Conservation (phyloP, 345 rosid species). For the Eucalyptus fibrosa region DNA sequence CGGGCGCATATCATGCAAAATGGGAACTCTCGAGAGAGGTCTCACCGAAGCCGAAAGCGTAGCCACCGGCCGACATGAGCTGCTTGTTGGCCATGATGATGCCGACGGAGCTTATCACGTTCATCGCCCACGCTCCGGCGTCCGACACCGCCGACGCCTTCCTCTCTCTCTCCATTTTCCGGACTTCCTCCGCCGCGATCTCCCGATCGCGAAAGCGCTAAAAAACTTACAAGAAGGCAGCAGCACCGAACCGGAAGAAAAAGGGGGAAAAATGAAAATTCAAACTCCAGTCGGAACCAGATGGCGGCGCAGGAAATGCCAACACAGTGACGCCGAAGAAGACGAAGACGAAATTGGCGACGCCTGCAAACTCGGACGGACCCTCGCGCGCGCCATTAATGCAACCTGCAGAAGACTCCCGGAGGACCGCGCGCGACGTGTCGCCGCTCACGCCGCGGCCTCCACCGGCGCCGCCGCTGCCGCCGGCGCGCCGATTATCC, state of each 20-base stretch:
- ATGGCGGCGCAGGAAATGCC: neutral
- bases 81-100: conserved; percentile 97
- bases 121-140: conserved; percentile 95
- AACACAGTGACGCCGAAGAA: neutral
- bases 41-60: conserved; percentile 72
- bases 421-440: neutral
- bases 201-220: neutral
- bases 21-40: neutral
- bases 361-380: neutral
- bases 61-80: conserved; percentile 79
- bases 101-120: conserved; percentile 83
- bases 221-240: neutral
- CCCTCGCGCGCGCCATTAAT: neutral
- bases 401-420: neutral
- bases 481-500: neutral
- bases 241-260: neutral
- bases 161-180: conserved; percentile 18
- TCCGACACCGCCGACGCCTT: conserved; percentile 71
- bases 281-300: neutral
- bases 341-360: neutral
- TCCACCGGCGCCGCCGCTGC: neutral
- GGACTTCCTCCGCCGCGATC: neutral
- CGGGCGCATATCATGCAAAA: neutral
- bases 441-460: neutral
- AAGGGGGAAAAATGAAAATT: neutral